Percentiles rank a stretch among this genome's conserved stretches.
phyloP scores from a whole-genome alignment of 2,329 filamentous ascomycete species.

The Colletotrichum sp. region DNA sequence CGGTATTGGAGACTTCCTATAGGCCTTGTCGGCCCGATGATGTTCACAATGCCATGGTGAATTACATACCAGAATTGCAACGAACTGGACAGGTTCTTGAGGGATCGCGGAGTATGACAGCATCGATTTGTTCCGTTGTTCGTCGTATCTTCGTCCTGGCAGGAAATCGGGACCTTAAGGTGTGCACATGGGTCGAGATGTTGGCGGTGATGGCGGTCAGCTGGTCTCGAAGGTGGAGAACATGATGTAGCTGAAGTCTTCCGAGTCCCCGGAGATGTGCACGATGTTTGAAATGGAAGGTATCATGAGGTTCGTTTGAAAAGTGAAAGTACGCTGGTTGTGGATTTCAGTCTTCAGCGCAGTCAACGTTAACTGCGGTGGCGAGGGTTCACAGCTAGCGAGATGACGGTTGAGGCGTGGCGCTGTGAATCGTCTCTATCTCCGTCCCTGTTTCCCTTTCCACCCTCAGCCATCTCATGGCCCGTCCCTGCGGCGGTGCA shows the following conservation, averaged over 20 bases:
- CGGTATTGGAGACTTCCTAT: not conserved
- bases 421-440: not conserved
- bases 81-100: not conserved
- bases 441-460: not conserved
- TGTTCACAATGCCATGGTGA: not conserved
- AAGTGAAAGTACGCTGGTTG: not conserved
- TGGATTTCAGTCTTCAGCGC: not conserved
- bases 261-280: rapidly evolving
- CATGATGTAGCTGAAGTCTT: not conserved
- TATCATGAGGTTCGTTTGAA: not conserved
- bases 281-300: not conserved
- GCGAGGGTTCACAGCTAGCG: not conserved
- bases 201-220: not conserved
- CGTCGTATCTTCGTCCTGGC: not conserved
- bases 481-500: not conserved
- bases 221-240: not conserved
- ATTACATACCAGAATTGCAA: not conserved
- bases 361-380: not conserved
- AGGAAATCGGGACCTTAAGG: rapidly evolving
- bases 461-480: not conserved
- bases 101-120: not conserved
- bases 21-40: not conserved
- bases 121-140: not conserved
- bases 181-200: not conserved
- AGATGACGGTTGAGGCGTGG: not conserved